These are phyloP conservation scores for Parafenestella ontariensis DNA, from an alignment of 2,329 filamentous ascomycete species.

Conservation along the genomic window DNA sequence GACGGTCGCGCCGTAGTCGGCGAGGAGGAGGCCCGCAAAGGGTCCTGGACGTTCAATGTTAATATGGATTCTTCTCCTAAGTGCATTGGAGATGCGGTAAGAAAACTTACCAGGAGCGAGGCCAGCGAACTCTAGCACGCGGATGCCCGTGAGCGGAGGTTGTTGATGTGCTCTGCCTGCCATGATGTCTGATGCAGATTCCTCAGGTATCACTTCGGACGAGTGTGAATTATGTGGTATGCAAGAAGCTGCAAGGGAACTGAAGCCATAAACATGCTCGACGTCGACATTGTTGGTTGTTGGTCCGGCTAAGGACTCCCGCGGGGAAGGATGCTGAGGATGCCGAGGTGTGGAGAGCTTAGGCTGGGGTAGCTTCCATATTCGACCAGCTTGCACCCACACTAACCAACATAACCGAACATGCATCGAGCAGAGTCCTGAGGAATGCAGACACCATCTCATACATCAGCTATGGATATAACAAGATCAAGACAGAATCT, in stretches of 20 bases:
- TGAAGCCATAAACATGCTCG: slow-evolving; percentile 23
- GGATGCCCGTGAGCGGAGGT: slow-evolving; percentile 63
- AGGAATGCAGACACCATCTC: too few species aligned
- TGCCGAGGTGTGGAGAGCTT: slow-evolving; percentile 39
- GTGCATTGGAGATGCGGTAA: too few species aligned
- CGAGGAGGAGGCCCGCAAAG: slow-evolving; percentile 82
- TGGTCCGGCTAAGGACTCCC: slow-evolving; percentile 41
- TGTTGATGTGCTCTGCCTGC: slow-evolving; percentile 41
- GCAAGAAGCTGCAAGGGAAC: not conserved
- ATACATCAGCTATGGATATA: slow-evolving; percentile 15
- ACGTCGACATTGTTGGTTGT: slow-evolving; percentile 38
- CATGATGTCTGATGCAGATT: slow-evolving; percentile 2
- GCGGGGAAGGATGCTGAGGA: slow-evolving; percentile 32
- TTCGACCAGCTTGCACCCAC: not conserved
- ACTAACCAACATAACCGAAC: not conserved
- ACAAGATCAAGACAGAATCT: slow-evolving; percentile 20
- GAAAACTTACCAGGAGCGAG: slow-evolving; percentile 63
- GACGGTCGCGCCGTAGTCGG: slow-evolving; percentile 85
- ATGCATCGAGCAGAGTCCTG: not conserved
- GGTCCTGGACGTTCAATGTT: slow-evolving; percentile 71
- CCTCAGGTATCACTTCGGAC: slow-evolving; percentile 1
- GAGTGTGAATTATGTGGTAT: not conserved
- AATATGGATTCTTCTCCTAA: too few species aligned
- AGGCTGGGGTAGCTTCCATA: not conserved
- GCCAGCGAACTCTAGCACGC: slow-evolving; percentile 71